Percentiles rank a stretch among this genome's conserved stretches.
phyloP scores from a whole-genome alignment of 805 yeast genomes.

The Starmerella roubikii region DNA sequence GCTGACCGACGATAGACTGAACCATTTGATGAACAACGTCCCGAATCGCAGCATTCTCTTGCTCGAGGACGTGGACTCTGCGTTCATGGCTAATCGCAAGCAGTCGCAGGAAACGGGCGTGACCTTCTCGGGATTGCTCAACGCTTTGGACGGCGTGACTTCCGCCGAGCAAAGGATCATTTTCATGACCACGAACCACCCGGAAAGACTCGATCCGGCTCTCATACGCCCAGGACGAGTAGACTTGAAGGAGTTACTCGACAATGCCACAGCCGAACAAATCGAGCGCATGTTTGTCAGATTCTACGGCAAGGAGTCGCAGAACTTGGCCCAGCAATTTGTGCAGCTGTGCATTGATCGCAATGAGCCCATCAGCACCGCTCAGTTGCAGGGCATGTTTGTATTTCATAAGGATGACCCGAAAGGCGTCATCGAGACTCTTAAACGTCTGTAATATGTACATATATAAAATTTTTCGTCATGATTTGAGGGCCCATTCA shows the following conservation, averaged over 20 bases:
- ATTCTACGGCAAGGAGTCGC: constrained; percentile 51
- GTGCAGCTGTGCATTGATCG: constrained; percentile 35
- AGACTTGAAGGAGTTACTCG: constrained; percentile 68
- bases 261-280: constrained; percentile 77
- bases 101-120: constrained; percentile 79
- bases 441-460: no score
- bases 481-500: no score
- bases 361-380: constrained; percentile 62
- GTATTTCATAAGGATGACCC: constrained; percentile 84
- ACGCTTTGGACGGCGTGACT: constrained; percentile 94
- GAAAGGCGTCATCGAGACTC: constrained; percentile 52
- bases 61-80: constrained; percentile 91
- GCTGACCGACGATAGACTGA: constrained; percentile 84
- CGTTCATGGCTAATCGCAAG: constrained; percentile 60
- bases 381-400: constrained; percentile 89
- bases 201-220: constrained; percentile 87
- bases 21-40: constrained; percentile 90
- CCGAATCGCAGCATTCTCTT: constrained; percentile 78
- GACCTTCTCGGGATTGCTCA: constrained; percentile 84
- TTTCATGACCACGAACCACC: constrained; percentile 97
- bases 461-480: no score
- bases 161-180: constrained; percentile 94
- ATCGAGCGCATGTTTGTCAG: constrained; percentile 72
- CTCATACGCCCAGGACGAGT: constrained; percentile 88
- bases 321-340: constrained; percentile 41